phyloP scores from a whole-genome alignment of 192 early-diverging fungal species.

The Umbelopsis sp. region DNA sequence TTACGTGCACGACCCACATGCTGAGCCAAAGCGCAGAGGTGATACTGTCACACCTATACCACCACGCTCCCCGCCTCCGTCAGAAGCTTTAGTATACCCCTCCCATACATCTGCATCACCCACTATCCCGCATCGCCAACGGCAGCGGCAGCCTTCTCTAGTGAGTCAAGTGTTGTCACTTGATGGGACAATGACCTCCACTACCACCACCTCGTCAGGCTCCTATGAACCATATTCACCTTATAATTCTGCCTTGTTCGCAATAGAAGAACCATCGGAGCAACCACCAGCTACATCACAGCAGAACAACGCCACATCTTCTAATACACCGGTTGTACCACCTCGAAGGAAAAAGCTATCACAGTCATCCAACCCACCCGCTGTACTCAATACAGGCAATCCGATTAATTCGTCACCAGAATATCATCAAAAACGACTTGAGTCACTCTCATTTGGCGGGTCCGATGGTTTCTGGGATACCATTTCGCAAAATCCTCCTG shows the following conservation, averaged over 20 bases:
- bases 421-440: slow-evolving; percentile 31
- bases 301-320: background rate
- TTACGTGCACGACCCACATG: background rate
- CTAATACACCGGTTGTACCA: background rate
- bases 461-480: slow-evolving; percentile 42
- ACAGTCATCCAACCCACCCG: background rate
- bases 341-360: slow-evolving; percentile 17
- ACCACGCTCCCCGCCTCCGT: background rate
- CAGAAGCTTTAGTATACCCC: background rate
- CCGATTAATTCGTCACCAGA: background rate
- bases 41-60: background rate
- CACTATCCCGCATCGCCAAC: background rate
- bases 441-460: slow-evolving; percentile 37
- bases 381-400: background rate
- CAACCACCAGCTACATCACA: background rate
- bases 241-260: slow-evolving; percentile 4
- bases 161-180: slow-evolving; percentile 9
- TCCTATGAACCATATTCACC: slow-evolving; percentile 13
- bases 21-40: background rate
- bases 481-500: slow-evolving; percentile 36
- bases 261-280: slow-evolving; percentile 16
- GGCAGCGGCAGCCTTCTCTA: slow-evolving; percentile 6
- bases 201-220: slow-evolving; percentile 1
- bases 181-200: slow-evolving; percentile 7
- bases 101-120: background rate